These are phyloP conservation scores for Spathaspora jeffriesii DNA, from an alignment of 1,139 yeast species.

Conservation along the genomic window DNA sequence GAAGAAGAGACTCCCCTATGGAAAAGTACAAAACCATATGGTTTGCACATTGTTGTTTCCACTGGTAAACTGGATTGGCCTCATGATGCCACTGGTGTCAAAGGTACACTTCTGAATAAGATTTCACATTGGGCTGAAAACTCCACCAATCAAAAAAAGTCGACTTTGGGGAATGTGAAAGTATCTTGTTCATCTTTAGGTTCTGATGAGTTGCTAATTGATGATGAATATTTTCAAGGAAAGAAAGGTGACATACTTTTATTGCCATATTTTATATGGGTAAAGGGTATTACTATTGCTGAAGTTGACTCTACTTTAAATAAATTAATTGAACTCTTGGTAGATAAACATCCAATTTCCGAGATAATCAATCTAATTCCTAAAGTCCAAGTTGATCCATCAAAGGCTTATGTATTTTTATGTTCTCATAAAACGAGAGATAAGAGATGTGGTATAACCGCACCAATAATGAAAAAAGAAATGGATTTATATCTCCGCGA, in stretches of 20 bases:
- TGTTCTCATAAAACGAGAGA: slow-evolving; percentile 94
- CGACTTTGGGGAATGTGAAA: slow-evolving; percentile 33
- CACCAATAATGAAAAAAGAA: slow-evolving; percentile 86
- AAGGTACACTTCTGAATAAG: slow-evolving; percentile 51
- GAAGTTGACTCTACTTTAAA: slow-evolving; percentile 48
- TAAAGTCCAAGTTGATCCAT: slow-evolving; percentile 26
- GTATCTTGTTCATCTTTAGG: slow-evolving; percentile 56
- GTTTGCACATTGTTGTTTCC: slow-evolving; percentile 73
- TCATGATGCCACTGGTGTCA: slow-evolving; percentile 65
- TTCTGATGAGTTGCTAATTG: slow-evolving; percentile 33
- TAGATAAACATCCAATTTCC: slow-evolving; percentile 12
- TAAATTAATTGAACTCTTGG: slow-evolving; percentile 44
- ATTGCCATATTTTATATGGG: slow-evolving; percentile 80
- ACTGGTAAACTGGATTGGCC: slow-evolving; percentile 88
- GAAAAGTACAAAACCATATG: slow-evolving; percentile 70
- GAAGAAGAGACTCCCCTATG: slow-evolving; percentile 52
- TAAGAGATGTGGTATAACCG: slow-evolving; percentile 91
- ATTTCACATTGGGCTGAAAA: slow-evolving; percentile 49
- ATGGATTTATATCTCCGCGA: slow-evolving; percentile 75
- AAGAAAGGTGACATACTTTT: slow-evolving; percentile 59
- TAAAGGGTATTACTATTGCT: slow-evolving; percentile 48
- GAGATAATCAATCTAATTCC: slow-evolving; percentile 9
- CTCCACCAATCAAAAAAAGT: slow-evolving; percentile 17
- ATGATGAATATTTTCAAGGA: slow-evolving; percentile 40
- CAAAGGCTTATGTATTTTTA: slow-evolving; percentile 63